Conservation (phyloP, 371 early-diverging fungal genomes). For the Mortierella sp. region DNA sequence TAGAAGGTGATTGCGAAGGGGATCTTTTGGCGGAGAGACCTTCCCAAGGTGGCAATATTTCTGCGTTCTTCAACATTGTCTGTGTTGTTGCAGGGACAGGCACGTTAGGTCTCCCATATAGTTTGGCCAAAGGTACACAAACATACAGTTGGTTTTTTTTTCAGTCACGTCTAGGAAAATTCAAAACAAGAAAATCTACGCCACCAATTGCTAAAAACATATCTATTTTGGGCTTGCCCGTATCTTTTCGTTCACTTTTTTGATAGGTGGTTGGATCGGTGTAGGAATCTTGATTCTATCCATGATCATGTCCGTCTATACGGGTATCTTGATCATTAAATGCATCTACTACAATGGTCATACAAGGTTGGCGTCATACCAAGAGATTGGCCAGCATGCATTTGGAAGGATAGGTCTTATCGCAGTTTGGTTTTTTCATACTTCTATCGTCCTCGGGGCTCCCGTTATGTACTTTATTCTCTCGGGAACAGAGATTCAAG, state of each 20-base stretch:
- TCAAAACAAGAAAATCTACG: background rate
- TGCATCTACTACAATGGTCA: constrained; percentile 74
- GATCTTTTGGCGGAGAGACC: constrained; percentile 51
- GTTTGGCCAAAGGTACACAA: constrained; percentile 66
- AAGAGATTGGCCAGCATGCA: constrained; percentile 75
- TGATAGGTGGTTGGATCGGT: constrained; percentile 84
- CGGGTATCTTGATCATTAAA: constrained; percentile 76
- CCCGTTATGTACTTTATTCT: constrained; percentile 86
- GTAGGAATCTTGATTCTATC: constrained; percentile 78
- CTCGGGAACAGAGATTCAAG: constrained; percentile 71
- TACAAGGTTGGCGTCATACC: constrained; percentile 67
- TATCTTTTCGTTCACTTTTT: background rate
- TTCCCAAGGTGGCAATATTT: constrained; percentile 49
- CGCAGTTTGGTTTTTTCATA: constrained; percentile 73
- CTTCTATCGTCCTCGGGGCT: constrained; percentile 78
- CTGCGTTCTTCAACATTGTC: constrained; percentile 74
- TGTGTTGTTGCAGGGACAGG: constrained; percentile 92
- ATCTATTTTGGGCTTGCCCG: no score
- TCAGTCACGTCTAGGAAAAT: background rate
- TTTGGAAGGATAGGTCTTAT: constrained; percentile 74
- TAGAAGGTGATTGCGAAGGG: background rate
- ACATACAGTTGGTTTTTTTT: background rate
- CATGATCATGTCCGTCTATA: constrained; percentile 79
- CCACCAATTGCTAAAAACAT: background rate
- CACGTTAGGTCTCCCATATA: constrained; percentile 86